phyloP scores from a whole-genome alignment of 2,329 filamentous ascomycete species.

The Grosmannia serpens region DNA sequence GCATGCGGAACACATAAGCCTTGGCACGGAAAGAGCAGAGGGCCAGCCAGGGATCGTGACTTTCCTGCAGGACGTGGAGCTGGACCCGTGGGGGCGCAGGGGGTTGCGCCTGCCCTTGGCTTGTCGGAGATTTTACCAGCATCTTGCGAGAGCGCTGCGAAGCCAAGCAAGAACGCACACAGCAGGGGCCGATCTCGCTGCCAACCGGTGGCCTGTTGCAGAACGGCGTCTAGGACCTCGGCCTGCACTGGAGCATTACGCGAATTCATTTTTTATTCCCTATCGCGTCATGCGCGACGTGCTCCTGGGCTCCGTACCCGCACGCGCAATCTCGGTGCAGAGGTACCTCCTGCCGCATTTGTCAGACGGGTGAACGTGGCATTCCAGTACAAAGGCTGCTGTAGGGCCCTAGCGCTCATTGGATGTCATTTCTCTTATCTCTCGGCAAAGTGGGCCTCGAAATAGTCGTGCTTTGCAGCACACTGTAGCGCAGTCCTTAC shows the following conservation, averaged over 20 bases:
- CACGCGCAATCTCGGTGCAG: background rate
- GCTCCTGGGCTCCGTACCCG: background rate
- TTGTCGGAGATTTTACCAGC: background rate
- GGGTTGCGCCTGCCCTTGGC: background rate
- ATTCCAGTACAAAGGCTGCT: too few species aligned
- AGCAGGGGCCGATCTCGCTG: background rate
- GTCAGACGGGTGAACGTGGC: background rate
- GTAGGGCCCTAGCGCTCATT: background rate
- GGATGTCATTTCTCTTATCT: slow-evolving; percentile 12
- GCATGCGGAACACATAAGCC: background rate
- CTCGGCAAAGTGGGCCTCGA: slow-evolving; percentile 9
- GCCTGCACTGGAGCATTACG: background rate
- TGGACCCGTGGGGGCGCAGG: background rate
- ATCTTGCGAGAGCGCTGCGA: background rate
- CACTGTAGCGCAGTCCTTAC: background rate
- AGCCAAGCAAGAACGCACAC: too few species aligned
- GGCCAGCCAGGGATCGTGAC: background rate
- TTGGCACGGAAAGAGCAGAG: background rate
- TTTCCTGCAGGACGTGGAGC: background rate
- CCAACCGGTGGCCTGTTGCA: background rate
- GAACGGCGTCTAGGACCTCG: background rate
- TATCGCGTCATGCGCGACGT: background rate
- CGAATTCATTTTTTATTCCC: background rate
- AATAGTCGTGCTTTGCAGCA: background rate
- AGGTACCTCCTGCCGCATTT: background rate